Conservation (phyloP, 1,284 basidiomycete genomes). For the Inonotus hispidus region DNA sequence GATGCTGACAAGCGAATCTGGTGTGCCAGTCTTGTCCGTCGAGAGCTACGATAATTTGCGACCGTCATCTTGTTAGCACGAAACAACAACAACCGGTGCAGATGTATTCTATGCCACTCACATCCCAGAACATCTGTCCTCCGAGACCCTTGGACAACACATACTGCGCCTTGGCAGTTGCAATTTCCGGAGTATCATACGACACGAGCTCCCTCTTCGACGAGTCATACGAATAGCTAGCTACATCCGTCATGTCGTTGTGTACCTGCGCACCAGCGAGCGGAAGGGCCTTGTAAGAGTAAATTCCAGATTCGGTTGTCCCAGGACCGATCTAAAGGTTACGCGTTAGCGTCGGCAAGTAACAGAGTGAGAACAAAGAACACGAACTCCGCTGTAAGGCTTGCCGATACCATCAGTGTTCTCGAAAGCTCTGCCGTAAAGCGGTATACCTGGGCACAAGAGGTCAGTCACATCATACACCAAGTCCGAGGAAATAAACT, state of each 20-base stretch:
- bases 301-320: slow-evolving; percentile 62
- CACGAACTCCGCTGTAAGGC: slow-evolving; percentile 62
- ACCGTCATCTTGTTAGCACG: not conserved
- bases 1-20: slow-evolving; percentile 50
- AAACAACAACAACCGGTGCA: not conserved
- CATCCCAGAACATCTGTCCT: slow-evolving; percentile 82
- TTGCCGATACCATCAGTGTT: slow-evolving; percentile 71
- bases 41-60: slow-evolving; percentile 49
- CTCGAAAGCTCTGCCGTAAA: slow-evolving; percentile 84
- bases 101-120: slow-evolving; percentile 29
- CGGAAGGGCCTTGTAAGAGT: slow-evolving; percentile 76
- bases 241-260: slow-evolving; percentile 70
- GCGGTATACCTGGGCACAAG: slow-evolving; percentile 62
- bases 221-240: slow-evolving; percentile 75
- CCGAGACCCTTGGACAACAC: slow-evolving; percentile 58
- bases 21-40: slow-evolving; percentile 50
- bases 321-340: slow-evolving; percentile 62
- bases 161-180: slow-evolving; percentile 71
- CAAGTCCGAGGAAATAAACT: not conserved
- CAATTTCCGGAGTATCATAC: slow-evolving; percentile 79
- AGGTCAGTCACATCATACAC: not conserved
- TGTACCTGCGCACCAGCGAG: slow-evolving; percentile 56
- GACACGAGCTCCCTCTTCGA: slow-evolving; percentile 60
- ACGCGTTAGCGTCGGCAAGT: not conserved
- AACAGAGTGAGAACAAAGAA: not conserved